Conservation (phyloP, 179 eudicot species). For the Vitellaria paradoxa region DNA sequence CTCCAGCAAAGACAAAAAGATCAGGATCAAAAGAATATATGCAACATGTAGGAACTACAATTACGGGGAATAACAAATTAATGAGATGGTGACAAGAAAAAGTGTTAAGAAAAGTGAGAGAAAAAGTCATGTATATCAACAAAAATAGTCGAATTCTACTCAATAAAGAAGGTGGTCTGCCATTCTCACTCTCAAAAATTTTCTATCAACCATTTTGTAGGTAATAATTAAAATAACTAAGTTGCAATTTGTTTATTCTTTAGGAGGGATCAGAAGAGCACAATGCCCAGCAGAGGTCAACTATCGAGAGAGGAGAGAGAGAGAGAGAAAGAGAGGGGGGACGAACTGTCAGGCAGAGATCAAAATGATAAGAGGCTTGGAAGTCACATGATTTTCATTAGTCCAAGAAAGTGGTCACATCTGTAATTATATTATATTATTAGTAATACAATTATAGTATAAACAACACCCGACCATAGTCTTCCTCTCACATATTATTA, state of each 20-base stretch:
- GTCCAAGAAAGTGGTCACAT: conserved; percentile 19
- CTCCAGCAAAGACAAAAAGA: no score
- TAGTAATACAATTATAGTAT: conserved; percentile 1
- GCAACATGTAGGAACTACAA: no score
- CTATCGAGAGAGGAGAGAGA: neutral
- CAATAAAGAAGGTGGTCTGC: no score
- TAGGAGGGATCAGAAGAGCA: neutral
- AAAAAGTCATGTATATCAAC: no score
- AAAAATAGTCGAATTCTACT: no score
- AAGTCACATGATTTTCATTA: conserved; percentile 18
- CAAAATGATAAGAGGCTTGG: neutral
- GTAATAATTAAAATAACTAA: neutral
- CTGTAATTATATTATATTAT: conserved; percentile 18
- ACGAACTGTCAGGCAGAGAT: neutral
- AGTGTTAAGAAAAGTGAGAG: no score
- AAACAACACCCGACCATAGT: conserved; percentile 15
- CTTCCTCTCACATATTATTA: conserved; percentile 10
- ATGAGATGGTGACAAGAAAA: no score
- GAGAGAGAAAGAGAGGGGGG: neutral
- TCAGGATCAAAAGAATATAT: no score
- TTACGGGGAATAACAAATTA: no score
- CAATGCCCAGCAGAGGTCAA: conserved; percentile 14
- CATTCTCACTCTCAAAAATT: neutral
- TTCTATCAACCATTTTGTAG: neutral
- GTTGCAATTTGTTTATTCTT: conserved; percentile 10